Evolutionary conservation across 2,329 filamentous ascomycete species (phyloP).

Genomic region (Penicillium corylophilum): DNA sequence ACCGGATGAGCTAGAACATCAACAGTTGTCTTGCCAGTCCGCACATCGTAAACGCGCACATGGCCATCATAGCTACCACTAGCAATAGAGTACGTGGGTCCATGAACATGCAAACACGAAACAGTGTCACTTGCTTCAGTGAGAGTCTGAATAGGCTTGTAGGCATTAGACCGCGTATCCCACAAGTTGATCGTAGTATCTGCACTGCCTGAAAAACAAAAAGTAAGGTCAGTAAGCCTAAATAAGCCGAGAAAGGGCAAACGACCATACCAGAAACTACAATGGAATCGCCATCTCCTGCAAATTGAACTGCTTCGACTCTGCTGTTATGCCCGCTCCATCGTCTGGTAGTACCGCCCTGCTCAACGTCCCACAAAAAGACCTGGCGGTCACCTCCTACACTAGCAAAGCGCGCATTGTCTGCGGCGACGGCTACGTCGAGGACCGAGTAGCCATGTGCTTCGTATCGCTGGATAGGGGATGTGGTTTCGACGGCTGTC

Average conservation of each 20-base stretch:
- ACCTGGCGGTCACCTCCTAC: slow-evolving; percentile 85
- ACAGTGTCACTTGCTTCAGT: slow-evolving; percentile 44
- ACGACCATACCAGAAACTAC: slow-evolving; percentile 58
- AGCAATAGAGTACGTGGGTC: slow-evolving; percentile 54
- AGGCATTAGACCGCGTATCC: slow-evolving; percentile 41
- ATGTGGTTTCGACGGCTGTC: slow-evolving; percentile 34
- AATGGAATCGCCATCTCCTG: slow-evolving; percentile 70
- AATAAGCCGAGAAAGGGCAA: background rate
- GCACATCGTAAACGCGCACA: slow-evolving; percentile 77
- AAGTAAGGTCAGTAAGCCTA: slow-evolving; percentile 1
- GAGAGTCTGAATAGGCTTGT: slow-evolving; percentile 45
- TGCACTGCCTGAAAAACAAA: slow-evolving; percentile 36
- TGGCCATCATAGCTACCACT: slow-evolving; percentile 81
- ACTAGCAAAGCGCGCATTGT: slow-evolving; percentile 85
- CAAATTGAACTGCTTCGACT: slow-evolving; percentile 77
- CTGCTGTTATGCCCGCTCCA: slow-evolving; percentile 70
- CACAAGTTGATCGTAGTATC: slow-evolving; percentile 46
- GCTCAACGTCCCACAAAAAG: slow-evolving; percentile 91
- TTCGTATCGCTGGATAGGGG: slow-evolving; percentile 80
- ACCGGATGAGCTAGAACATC: slow-evolving; percentile 69
- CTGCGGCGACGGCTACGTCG: slow-evolving; percentile 67
- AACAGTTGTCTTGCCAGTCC: slow-evolving; percentile 67
- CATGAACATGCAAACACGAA: slow-evolving; percentile 41
- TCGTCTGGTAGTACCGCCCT: slow-evolving; percentile 71
- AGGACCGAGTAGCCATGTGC: slow-evolving; percentile 93